These are phyloP conservation scores for Penicillium freii DNA, from an alignment of 2,329 filamentous ascomycete genomes.

Conservation along the genomic window DNA sequence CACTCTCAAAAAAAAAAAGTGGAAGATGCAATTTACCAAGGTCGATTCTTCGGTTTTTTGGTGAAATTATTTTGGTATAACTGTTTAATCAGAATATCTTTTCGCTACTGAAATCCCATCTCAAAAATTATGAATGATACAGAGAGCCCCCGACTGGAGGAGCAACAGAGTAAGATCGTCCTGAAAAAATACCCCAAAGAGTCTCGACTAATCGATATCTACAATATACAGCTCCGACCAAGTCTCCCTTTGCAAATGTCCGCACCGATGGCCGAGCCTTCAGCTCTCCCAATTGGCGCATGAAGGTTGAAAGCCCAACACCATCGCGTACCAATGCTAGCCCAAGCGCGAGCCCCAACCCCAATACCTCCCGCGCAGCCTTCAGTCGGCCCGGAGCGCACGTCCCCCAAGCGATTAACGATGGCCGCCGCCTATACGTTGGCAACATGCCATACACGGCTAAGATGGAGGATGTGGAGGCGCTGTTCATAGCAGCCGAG, in stretches of 20 bases:
- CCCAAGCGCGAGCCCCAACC: slow-evolving; percentile 15
- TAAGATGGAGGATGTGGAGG: slow-evolving; percentile 51
- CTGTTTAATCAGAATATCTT: not conserved
- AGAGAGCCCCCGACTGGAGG: slow-evolving; percentile 29
- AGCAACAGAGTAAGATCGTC: slow-evolving; percentile 34
- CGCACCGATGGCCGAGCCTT: slow-evolving; percentile 40
- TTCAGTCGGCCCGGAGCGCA: slow-evolving; percentile 33
- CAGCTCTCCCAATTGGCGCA: slow-evolving; percentile 44
- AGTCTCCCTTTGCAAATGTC: slow-evolving; percentile 33
- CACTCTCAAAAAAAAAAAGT: slow-evolving; percentile 20
- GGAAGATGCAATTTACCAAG: slow-evolving; percentile 4
- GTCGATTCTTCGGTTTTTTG: not conserved
- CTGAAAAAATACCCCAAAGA: slow-evolving; percentile 15
- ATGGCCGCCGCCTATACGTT: slow-evolving; percentile 51
- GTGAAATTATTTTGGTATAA: not conserved
- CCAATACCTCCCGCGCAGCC: slow-evolving; percentile 32
- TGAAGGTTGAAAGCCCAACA: slow-evolving; percentile 38
- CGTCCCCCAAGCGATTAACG: slow-evolving; percentile 39
- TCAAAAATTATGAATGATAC: slow-evolving; percentile 31
- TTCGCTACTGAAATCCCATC: not conserved
- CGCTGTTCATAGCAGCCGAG: slow-evolving; percentile 45
- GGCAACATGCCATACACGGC: slow-evolving; percentile 57
- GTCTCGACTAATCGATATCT: slow-evolving; percentile 12
- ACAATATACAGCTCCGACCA: slow-evolving; percentile 29
- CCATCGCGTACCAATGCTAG: slow-evolving; percentile 19